Evolutionary conservation across 495 filamentous ascomycete genomes (phyloP).

Genomic region (Friedmanniomyces simplex): DNA sequence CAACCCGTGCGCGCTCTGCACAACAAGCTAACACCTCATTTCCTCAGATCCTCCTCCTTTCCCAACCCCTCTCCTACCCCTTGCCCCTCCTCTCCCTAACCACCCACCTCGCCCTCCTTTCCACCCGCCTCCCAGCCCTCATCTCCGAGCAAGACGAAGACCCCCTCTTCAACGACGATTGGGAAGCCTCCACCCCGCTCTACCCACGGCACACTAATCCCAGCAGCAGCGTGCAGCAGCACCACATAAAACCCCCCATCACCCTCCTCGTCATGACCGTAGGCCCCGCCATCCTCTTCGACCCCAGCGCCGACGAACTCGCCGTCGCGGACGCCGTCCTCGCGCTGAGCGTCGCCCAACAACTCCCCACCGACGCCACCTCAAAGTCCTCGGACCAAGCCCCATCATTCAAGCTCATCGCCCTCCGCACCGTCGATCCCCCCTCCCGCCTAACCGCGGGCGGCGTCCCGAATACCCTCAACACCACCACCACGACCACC

Average conservation of each 20-base stretch:
- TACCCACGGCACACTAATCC: constrained; percentile 55
- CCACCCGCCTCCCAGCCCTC: constrained; percentile 70
- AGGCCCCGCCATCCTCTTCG: constrained; percentile 83
- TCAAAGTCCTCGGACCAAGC: neutral
- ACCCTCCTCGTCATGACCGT: constrained; percentile 83
- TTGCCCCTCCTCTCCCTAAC: constrained; percentile 86
- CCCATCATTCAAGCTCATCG: constrained; percentile 31
- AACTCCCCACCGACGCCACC: constrained; percentile 1
- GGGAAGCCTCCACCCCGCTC: constrained; percentile 67
- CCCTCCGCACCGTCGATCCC: constrained; percentile 58
- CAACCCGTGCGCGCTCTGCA: neutral
- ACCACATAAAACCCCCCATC: constrained; percentile 53
- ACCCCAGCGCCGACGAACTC: constrained; percentile 81
- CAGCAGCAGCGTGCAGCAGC: neutral
- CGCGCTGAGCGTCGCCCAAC: constrained; percentile 38
- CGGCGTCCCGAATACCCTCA: constrained; percentile 57
- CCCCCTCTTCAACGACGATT: constrained; percentile 96
- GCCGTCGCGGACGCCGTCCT: constrained; percentile 81
- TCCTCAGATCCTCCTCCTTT: constrained; percentile 77
- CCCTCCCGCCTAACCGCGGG: constrained; percentile 60
- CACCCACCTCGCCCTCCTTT: constrained; percentile 88
- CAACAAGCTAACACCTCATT: neutral
- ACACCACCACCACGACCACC: constrained; percentile 36
- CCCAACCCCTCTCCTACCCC: constrained; percentile 81
- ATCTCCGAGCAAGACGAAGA: constrained; percentile 86